Conservation (phyloP, 192 early-diverging fungal genomes). For the Coemansia sp. region DNA sequence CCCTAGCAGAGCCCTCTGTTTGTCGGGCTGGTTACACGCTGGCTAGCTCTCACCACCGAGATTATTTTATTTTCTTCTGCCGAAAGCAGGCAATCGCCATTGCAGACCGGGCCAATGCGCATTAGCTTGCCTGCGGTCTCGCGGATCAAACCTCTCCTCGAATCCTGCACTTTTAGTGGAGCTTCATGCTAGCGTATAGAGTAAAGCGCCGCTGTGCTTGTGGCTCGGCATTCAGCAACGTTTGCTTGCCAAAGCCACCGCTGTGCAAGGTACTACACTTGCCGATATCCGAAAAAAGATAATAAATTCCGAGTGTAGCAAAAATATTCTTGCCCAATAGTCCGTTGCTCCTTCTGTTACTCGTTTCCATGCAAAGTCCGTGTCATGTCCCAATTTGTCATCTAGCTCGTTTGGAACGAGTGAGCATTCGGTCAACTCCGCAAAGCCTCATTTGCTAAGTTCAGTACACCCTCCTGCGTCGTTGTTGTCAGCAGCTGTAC, state of each 20-base stretch:
- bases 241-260: not conserved
- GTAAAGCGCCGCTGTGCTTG: not conserved
- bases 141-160: not conserved
- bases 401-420: not conserved
- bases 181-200: not conserved
- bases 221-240: not conserved
- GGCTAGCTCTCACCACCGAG: not conserved
- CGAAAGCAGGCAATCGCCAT: not conserved
- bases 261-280: not conserved
- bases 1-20: not conserved
- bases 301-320: not conserved
- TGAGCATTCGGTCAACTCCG: conserved; percentile 1
- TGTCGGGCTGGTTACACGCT: not conserved
- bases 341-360: not conserved
- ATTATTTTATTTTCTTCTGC: not conserved
- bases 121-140: not conserved
- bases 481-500: not conserved
- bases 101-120: not conserved
- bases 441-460: not conserved
- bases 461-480: not conserved
- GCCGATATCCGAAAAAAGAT: not conserved
- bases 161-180: not conserved
- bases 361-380: not conserved
- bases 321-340: not conserved
- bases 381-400: not conserved